Conservation (phyloP, 441 rosid genomes). For the Syzygium syzygioides region DNA sequence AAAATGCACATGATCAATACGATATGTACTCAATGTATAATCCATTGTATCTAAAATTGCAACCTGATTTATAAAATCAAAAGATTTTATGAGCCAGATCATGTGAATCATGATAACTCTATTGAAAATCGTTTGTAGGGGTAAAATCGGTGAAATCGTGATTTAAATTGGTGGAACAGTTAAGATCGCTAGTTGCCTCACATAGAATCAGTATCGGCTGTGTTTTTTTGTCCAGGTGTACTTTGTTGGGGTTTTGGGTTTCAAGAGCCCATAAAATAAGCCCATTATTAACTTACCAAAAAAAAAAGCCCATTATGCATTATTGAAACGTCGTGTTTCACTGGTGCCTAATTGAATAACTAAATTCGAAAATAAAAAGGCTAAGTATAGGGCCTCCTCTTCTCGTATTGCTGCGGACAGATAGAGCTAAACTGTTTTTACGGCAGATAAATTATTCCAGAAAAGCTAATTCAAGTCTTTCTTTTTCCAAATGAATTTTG, state of each 20-base stretch:
- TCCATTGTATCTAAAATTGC: neutral
- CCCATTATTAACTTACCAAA: no score
- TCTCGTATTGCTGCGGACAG: neutral
- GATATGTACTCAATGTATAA: neutral
- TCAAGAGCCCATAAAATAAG: neutral
- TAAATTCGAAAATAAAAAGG: neutral
- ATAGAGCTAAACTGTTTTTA: neutral
- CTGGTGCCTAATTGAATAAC: neutral
- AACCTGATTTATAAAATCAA: neutral
- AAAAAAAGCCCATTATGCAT: neutral
- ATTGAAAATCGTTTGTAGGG: neutral
- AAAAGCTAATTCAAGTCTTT: neutral
- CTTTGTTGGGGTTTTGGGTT: neutral
- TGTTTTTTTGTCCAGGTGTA: neutral
- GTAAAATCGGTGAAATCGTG: neutral
- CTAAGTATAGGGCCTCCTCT: neutral
- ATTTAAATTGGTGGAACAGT: neutral
- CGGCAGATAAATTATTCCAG: neutral
- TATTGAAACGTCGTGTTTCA: neutral
- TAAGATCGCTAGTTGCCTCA: neutral
- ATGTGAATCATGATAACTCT: neutral
- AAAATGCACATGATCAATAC: neutral
- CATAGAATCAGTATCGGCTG: neutral
- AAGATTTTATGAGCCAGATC: neutral
- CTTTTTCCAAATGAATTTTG: neutral